These are phyloP conservation scores for Coemansia sp. DNA, from an alignment of 192 early-diverging fungal species.

Conservation along the genomic window DNA sequence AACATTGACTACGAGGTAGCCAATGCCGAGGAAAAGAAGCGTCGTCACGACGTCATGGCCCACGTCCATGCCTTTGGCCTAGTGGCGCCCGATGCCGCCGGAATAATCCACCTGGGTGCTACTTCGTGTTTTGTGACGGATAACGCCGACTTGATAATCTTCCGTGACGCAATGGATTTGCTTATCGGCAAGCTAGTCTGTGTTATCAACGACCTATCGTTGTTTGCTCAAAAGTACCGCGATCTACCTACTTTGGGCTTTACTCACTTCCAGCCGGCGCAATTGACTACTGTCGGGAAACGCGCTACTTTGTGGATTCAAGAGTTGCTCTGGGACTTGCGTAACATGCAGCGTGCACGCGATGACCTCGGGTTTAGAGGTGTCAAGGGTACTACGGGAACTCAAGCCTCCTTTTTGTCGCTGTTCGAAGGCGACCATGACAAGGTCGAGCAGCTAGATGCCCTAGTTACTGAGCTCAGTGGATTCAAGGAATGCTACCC, in stretches of 20 bases:
- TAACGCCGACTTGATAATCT: slow-evolving; percentile 97
- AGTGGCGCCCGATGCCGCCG: slow-evolving; percentile 81
- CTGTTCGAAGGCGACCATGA: slow-evolving; percentile 92
- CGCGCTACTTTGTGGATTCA: slow-evolving; percentile 95
- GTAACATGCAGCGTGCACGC: slow-evolving; percentile 87
- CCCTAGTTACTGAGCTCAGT: slow-evolving; percentile 83
- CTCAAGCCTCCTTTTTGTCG: slow-evolving; percentile 95
- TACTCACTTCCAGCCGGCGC: slow-evolving; percentile 99
- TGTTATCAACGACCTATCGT: slow-evolving; percentile 75
- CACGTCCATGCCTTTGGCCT: slow-evolving; percentile 96
- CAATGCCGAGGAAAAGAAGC: slow-evolving; percentile 85
- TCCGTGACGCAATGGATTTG: slow-evolving; percentile 92
- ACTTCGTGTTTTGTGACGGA: slow-evolving; percentile 99
- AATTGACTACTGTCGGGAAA: slow-evolving; percentile 97
- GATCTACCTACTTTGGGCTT: slow-evolving; percentile 94
- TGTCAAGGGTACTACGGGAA: slow-evolving; percentile 98
- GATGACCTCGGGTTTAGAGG: slow-evolving; percentile 91
- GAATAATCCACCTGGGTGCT: slow-evolving; percentile 96
- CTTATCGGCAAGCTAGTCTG: slow-evolving; percentile 84
- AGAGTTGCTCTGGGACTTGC: slow-evolving; percentile 93
- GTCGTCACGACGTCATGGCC: slow-evolving; percentile 99
- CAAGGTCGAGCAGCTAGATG: slow-evolving; percentile 91
- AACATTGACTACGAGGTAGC: slow-evolving; percentile 92
- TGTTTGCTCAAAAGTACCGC: slow-evolving; percentile 79
- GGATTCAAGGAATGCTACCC: slow-evolving; percentile 84